These are phyloP conservation scores for Mortierella sp. DNA, from an alignment of 371 early-diverging fungal genomes.

Conservation along the genomic window DNA sequence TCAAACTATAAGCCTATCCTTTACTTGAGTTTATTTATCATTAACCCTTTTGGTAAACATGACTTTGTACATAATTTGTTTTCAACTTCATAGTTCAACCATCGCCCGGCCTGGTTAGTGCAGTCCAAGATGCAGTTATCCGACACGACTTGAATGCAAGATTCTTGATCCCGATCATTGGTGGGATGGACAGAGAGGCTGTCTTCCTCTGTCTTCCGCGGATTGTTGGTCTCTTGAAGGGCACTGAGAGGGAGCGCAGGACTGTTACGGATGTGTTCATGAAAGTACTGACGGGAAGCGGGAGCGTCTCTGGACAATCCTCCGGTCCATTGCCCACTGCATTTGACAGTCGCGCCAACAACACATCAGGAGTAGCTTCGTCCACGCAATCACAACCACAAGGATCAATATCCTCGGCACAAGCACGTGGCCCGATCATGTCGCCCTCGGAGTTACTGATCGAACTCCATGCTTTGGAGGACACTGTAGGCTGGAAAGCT, in stretches of 20 bases:
- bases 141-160: constrained; percentile 72
- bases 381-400: not conserved
- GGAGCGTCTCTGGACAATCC: constrained; percentile 38
- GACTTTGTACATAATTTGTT: constrained; percentile 4
- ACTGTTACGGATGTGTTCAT: constrained; percentile 73
- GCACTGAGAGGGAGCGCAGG: constrained; percentile 67
- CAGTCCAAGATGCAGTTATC: constrained; percentile 68
- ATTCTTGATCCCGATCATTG: constrained; percentile 77
- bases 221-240: constrained; percentile 75
- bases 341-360: constrained; percentile 20
- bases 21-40: not conserved
- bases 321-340: constrained; percentile 11
- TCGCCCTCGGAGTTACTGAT: constrained; percentile 72
- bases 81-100: constrained; percentile 60
- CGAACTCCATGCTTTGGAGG: constrained; percentile 69
- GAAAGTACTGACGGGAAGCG: constrained; percentile 60
- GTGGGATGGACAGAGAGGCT: constrained; percentile 74
- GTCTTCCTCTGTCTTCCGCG: constrained; percentile 67
- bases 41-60: not conserved
- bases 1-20: not conserved
- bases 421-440: constrained; percentile 53
- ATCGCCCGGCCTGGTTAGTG: constrained; percentile 70
- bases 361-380: not conserved
- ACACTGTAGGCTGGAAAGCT: constrained; percentile 64
- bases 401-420: constrained; percentile 17